phyloP scores from a whole-genome alignment of 768 basidiomycete species.

The Mycena kentingensis region DNA sequence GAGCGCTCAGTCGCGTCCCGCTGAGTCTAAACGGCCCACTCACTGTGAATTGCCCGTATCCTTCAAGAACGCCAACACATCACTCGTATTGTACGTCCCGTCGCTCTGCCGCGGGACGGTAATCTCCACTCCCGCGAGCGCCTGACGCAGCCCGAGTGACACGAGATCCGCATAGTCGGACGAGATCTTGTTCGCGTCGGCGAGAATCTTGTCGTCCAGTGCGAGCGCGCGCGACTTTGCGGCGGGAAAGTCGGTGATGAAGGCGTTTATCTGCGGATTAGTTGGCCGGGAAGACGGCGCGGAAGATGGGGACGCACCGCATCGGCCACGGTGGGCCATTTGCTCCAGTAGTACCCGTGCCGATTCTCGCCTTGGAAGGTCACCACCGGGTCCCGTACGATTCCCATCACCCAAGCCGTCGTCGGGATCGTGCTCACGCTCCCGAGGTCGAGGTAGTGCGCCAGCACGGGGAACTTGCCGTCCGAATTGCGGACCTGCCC shows the following conservation, averaged over 20 bases:
- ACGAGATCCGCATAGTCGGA: conserved; percentile 44
- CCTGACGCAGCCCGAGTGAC: conserved; percentile 45
- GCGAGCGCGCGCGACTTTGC: conserved; percentile 38
- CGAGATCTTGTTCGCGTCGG: conserved; percentile 40
- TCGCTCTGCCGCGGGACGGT: conserved; percentile 36
- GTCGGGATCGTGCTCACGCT: conserved; percentile 28
- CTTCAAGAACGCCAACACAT: conserved; percentile 50
- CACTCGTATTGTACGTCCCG: conserved; percentile 38
- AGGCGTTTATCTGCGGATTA: conserved; percentile 39
- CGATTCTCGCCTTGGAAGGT: conserved; percentile 25
- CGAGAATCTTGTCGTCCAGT: conserved; percentile 41
- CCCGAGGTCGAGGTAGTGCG: conserved; percentile 50
- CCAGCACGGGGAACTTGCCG: conserved; percentile 48
- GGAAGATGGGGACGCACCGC: conserved; percentile 30
- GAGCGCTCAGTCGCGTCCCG: not conserved
- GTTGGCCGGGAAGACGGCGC: not conserved
- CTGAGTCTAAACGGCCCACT: conserved; percentile 23
- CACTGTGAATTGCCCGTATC: conserved; percentile 44
- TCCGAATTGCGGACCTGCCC: conserved; percentile 5
- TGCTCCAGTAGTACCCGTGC: conserved; percentile 42
- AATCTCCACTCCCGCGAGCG: conserved; percentile 48
- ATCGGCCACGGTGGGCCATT: conserved; percentile 30
- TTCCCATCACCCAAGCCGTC: conserved; percentile 40
- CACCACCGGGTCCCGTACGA: conserved; percentile 37
- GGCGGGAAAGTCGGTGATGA: conserved; percentile 41